Base-by-base conservation (phyloP, 2,329 filamentous ascomycete genomes). In the Colletotrichum siamense region DNA sequence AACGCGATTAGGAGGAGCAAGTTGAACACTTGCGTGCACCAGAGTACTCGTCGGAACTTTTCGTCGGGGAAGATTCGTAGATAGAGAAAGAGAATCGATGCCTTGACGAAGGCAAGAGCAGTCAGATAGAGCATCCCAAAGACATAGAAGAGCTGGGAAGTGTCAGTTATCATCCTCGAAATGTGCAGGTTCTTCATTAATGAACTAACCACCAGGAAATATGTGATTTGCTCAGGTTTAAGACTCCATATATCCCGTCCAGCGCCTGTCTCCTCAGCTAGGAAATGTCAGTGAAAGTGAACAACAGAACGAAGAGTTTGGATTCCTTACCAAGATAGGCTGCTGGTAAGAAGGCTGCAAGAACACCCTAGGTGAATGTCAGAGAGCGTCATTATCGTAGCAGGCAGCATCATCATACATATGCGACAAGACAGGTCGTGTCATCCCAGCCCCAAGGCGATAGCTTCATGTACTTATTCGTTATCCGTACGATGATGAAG, bases 11-110 rank as follows among this genome's bases (percentile, higher is more conserved):
- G 26, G 15, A 69, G 5, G 3, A 71, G 24, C 9, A 69, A 32
- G 30, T 73, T 73, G 44, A 77, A 69, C 4, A 63, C 13, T 22
- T 77, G 59, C 3, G 82, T 78, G n/a, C 59, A 79, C 75, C 78
- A 80, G 4, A 82, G 73, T 3, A 79, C 13, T 62, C 70, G 76
- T 13, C 79, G 80, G 26, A 85, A 81, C 2, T 10, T 69, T 8
- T 69, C 76, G 12, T 78, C 78, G 4, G 83, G 84, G 44, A 86
- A 86, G 52, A 86, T 82, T 5, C 82, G 82, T 6, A 83, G 80
- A 75, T 86, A 86, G 69, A 86, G 81, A 57, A 84, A 79, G 5
- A 86, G 79, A 39, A 87, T 80, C 8, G 84, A 81, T 16, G 84
- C 75, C 73, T 86, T 85, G 22, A 82, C 80, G 34, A 86, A 72